phyloP scores from a whole-genome alignment of 768 basidiomycete genomes.

The Tulasnella sp. region DNA sequence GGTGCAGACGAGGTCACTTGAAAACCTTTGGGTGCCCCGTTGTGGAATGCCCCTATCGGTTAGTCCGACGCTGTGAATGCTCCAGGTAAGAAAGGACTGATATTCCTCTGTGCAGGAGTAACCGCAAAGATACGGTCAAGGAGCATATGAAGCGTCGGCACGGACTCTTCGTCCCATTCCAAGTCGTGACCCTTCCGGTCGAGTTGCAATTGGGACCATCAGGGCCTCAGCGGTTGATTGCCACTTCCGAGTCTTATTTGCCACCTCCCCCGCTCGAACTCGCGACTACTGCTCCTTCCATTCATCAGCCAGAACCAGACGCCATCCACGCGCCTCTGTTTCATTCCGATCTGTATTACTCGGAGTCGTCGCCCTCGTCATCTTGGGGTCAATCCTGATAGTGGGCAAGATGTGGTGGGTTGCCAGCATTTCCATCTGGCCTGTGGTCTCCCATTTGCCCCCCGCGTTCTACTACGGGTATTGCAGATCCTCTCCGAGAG shows the following conservation, averaged over 20 bases:
- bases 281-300: background rate
- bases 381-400: background rate
- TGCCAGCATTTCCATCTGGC: background rate
- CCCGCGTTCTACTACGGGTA: background rate
- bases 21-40: background rate
- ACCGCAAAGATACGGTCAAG: too few species aligned
- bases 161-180: too few species aligned
- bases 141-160: too few species aligned
- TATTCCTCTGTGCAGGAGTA: too few species aligned
- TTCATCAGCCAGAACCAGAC: background rate
- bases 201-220: background rate
- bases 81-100: too few species aligned
- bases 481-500: background rate
- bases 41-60: background rate
- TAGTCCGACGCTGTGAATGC: background rate
- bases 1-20: background rate
- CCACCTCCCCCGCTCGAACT: background rate
- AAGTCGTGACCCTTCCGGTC: too few species aligned
- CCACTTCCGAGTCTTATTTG: background rate
- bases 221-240: background rate
- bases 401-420: background rate
- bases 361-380: background rate
- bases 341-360: background rate
- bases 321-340: background rate
- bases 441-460: background rate